Percentiles rank a stretch among this genome's conserved stretches.
Evolutionary conservation across 73 alveolate species (phyloP).

Genomic region (Symbiodinium pilosum): DNA sequence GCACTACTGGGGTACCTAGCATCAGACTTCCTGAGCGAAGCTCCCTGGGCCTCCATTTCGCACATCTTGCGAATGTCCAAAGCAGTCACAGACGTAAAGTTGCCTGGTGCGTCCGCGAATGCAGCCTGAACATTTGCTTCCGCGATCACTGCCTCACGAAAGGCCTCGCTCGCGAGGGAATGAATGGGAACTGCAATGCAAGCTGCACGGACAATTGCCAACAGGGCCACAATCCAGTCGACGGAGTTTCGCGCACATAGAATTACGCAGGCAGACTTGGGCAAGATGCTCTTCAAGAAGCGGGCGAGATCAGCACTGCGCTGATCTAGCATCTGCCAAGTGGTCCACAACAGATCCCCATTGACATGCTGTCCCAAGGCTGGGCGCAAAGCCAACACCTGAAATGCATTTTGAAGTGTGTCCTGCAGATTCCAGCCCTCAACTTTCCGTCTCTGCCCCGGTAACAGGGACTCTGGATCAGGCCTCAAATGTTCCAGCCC

Average conservation of each 20-base stretch:
- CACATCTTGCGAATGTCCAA: not conserved
- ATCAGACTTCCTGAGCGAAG: not conserved
- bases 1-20: not conserved
- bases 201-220: not conserved
- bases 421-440: not conserved
- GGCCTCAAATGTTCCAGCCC: constrained; percentile 11
- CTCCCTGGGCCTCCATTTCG: constrained; percentile 6
- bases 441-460: not conserved
- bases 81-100: not conserved
- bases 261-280: not conserved
- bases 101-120: not conserved
- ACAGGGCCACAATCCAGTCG: not conserved
- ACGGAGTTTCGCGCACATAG: not conserved
- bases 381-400: not conserved
- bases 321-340: not conserved
- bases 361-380: not conserved
- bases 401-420: not conserved
- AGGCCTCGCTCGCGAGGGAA: not conserved
- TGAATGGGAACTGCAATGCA: constrained; percentile 9
- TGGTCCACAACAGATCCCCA: not conserved
- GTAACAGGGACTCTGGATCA: not conserved
- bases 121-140: constrained; percentile 2
- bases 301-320: not conserved
- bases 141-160: constrained; percentile 5
- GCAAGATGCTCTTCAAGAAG: not conserved